Conservation (phyloP, 2,329 filamentous ascomycete genomes). For the Albophoma yamanashiensis region DNA sequence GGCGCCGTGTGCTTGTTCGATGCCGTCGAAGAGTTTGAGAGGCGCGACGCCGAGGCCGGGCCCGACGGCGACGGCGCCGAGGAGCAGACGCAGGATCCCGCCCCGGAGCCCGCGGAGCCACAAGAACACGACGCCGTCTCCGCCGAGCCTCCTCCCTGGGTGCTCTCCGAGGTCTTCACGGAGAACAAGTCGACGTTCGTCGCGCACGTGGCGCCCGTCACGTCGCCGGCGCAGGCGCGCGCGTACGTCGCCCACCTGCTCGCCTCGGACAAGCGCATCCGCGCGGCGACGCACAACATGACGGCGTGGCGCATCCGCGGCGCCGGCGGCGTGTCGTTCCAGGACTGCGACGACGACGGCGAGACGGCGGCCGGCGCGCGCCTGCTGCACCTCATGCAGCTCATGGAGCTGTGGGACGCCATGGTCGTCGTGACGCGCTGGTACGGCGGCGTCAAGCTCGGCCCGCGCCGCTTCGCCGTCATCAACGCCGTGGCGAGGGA, state of each 20-base stretch:
- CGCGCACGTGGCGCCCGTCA: slow-evolving; percentile 62
- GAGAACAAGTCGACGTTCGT: slow-evolving; percentile 87
- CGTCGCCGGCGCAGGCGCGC: slow-evolving; percentile 60
- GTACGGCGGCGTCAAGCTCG: slow-evolving; percentile 87
- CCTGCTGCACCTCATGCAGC: slow-evolving; percentile 79
- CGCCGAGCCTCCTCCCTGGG: slow-evolving; percentile 49
- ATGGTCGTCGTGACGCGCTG: slow-evolving; percentile 90
- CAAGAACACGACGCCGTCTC: slow-evolving; percentile 8
- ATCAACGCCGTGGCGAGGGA: slow-evolving; percentile 84
- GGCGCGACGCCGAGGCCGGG: slow-evolving; percentile 23
- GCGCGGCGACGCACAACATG: slow-evolving; percentile 90
- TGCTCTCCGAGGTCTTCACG: slow-evolving; percentile 58
- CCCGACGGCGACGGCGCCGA: neutral
- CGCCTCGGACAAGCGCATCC: slow-evolving; percentile 70
- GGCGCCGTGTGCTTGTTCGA: slow-evolving; percentile 85
- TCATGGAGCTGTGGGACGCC: slow-evolving; percentile 89
- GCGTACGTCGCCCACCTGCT: slow-evolving; percentile 65
- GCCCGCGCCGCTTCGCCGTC: slow-evolving; percentile 78
- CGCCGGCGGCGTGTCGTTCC: slow-evolving; percentile 35
- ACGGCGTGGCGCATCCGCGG: slow-evolving; percentile 80
- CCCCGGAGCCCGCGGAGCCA: neutral
- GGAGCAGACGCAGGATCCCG: slow-evolving; percentile 9
- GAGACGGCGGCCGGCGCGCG: slow-evolving; percentile 85
- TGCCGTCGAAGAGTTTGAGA: slow-evolving; percentile 64
- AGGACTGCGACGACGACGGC: slow-evolving; percentile 94